These are phyloP conservation scores for Rhizopogon roseolus DNA, from an alignment of 768 basidiomycete genomes.

Conservation along the genomic window DNA sequence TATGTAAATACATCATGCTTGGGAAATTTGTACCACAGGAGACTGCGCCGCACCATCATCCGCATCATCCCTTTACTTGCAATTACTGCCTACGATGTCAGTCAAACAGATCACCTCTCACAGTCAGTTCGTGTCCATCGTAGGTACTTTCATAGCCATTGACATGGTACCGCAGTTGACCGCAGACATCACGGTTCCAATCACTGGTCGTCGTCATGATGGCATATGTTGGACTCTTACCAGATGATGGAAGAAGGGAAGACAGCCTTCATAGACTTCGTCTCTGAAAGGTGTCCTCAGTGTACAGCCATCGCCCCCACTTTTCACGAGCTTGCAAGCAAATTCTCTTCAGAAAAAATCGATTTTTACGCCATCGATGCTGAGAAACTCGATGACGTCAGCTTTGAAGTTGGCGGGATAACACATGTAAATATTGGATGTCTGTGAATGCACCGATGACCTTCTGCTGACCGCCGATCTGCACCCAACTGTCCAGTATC, in stretches of 20 bases:
- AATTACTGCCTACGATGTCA: neutral
- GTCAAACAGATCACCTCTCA: slow-evolving; percentile 4
- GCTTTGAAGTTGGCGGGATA: slow-evolving; percentile 41
- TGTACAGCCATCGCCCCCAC: slow-evolving; percentile 2
- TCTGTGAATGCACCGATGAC: neutral
- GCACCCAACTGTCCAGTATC: neutral
- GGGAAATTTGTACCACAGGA: no score
- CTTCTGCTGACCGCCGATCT: neutral
- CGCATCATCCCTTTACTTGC: neutral
- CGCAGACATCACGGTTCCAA: neutral
- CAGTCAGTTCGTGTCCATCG: neutral
- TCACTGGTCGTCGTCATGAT: no score
- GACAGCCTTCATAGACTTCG: slow-evolving; percentile 15
- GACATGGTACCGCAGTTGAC: neutral
- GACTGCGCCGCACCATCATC: no score
- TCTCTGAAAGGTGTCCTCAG: neutral
- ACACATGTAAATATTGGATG: neutral
- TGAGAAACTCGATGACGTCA: slow-evolving; percentile 45
- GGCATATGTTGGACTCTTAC: no score
- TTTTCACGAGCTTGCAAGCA: slow-evolving; percentile 1
- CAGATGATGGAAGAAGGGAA: slow-evolving; percentile 3
- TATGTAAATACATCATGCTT: no score
- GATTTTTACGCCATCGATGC: slow-evolving; percentile 72
- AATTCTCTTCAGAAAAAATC: slow-evolving; percentile 23
- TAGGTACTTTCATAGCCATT: neutral